Base-by-base conservation (phyloP, 2,329 filamentous ascomycete species). In the Colletotrichum kahawae region DNA sequence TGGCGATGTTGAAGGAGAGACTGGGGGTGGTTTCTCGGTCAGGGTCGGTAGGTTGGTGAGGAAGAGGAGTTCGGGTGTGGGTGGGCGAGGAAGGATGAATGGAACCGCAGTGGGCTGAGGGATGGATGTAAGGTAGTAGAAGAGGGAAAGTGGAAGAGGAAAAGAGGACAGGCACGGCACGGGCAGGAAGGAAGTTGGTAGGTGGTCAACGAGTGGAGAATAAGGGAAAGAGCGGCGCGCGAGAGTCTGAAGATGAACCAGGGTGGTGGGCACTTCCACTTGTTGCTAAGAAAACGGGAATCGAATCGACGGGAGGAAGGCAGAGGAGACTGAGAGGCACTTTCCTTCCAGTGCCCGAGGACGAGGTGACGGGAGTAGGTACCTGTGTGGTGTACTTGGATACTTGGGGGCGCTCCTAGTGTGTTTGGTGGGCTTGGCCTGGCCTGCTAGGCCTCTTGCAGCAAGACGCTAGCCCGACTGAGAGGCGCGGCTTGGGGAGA, bases 11-110 rank as follows among this genome's bases (percentile, higher is more conserved):
- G 36, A 65, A 70, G 29, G 27, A 36, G 29, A 57, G 31, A 57
- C 59, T 43, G 51, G 13, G 33, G 60, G 36, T 60, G 36, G 18
- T 43, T 74, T 74, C 71, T 76, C 66, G 70, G 74, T 66, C 71
- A 76, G 60, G 59, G 18, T 57, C 73, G 73, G 69, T 72, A 48
- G 69, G 63, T 24, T 31, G 38, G 16, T 48, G 71, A 65, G 68
- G 16, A 57, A 27, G 60, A 21, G 56, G 69, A 68, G 59, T 64
- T 38, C 38, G 51, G 64, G 14, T 54, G 63, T 51, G 67, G 51
- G 66, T 69, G 67, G 56, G 64, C 64, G 64, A 67, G 64, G 48
- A 29, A 27, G 31, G 48, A 67, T 21, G 64, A 24, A 48, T 34
- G 29, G 64, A 36, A 67, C 64, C 21, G 48, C 67, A 33, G 67